Percentiles rank a stretch among this genome's conserved stretches.
These are phyloP conservation scores for barrel medic (Medicago truncatula) DNA, from an alignment of 306 rosid species.

Conservation along the genomic window DNA sequence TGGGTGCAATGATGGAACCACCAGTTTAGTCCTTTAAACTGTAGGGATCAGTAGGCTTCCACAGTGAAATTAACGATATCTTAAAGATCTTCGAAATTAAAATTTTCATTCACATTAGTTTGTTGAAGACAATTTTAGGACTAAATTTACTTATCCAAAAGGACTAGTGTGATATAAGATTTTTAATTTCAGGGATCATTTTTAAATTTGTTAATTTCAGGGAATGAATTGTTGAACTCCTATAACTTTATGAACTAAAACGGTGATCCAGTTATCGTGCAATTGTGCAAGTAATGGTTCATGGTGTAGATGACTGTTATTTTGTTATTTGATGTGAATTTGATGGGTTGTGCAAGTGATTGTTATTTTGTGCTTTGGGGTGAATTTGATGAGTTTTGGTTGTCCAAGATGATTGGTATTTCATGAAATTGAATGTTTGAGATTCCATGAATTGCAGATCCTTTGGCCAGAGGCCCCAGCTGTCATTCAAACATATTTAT, in stretches of 20 bases:
- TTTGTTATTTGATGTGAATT: neutral
- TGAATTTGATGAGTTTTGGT: neutral
- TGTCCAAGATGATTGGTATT: neutral
- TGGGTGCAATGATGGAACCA: too few relatives aligned
- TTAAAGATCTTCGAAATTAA: neutral
- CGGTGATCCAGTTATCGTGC: neutral
- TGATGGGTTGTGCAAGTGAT: constrained; percentile 4
- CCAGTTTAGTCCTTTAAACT: too few relatives aligned
- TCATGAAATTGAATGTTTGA: constrained; percentile 6
- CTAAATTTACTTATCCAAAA: neutral
- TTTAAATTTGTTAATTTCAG: neutral
- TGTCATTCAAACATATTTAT: constrained; percentile 68
- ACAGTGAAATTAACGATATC: neutral
- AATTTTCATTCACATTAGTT: neutral
- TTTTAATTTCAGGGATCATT: neutral
- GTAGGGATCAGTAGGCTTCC: too few relatives aligned
- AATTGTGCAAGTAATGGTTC: too few relatives aligned
- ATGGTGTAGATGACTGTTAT: too few relatives aligned
- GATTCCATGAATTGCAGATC: constrained; percentile 55
- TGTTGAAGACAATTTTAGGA: neutral
- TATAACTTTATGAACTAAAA: neutral
- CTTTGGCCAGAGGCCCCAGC: constrained; percentile 44
- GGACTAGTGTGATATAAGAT: too few relatives aligned
- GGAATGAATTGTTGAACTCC: neutral
- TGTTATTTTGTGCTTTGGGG: neutral